Evolutionary conservation across 768 basidiomycete species (phyloP), one percentile per base, ranked within the genome.

Genomic region (Lepiota venenata): DNA sequence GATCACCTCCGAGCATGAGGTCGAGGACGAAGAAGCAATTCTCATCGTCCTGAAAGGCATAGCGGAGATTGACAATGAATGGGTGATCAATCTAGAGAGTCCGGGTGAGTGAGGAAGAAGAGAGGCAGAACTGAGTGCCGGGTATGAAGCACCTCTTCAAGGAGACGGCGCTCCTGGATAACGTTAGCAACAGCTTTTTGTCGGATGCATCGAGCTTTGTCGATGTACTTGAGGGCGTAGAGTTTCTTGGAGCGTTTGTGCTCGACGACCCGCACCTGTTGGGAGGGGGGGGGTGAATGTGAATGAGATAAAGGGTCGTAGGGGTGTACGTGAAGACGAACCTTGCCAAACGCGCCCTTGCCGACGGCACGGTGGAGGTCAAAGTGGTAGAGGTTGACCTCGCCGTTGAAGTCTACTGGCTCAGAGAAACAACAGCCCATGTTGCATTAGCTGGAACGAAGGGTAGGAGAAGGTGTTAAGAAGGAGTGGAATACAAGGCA

Each of bases 1-100:
- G 72, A 71, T 98, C 93, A 10, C 95, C 95, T 27, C 95, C 95
- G 0, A 97, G 76, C 94, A 97, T 97, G 45, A 98, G 80, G 69
- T 98, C 96, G 53, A 98, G 75, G 6, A 98, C 94, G 72, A 98
- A 97, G 78, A 98, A 98, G 64, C 96, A 96, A 68, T 97, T 96
- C 60, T 91, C 87, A 61, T 97, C 95, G 65, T 98, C 95, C 68
- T 98, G 95, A 69, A 98, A 98, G 4, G 95, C 95, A 66, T 95
- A 97, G 36, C 92, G 87, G 61, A 96, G 68, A 69, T 95, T 95
- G 57, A 92, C 90, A 43, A 95, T 73, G 66, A 92, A 95, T 18
- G 91, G 84, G 64, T 94, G 91, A 67, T 94, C 89, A 59, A 97
- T 85, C 88, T 91, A 60, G 4, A 38, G 11, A 25, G 47, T 53